Conservation (phyloP, 2,329 filamentous ascomycete genomes). For the Colletotrichum trifolii region DNA sequence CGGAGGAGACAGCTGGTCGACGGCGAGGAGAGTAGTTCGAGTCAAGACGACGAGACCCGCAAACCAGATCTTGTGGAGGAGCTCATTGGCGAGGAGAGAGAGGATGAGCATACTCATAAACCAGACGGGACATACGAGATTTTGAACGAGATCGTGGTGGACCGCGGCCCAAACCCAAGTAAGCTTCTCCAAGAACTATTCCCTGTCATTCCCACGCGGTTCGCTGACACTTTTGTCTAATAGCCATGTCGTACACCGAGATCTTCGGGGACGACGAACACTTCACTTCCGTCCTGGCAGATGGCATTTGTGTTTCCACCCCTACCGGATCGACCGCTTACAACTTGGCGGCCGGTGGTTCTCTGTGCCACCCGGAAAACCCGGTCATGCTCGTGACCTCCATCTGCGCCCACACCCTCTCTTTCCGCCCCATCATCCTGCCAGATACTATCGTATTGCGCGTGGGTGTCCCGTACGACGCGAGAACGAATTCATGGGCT, state of each 20-base stretch:
- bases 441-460: slow-evolving; percentile 96
- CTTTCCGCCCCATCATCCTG: slow-evolving; percentile 95
- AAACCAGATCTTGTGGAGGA: slow-evolving; percentile 85
- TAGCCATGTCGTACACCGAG: slow-evolving; percentile 91
- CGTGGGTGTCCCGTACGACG: slow-evolving; percentile 93
- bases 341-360: slow-evolving; percentile 95
- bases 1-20: slow-evolving; percentile 50
- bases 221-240: slow-evolving; percentile 5
- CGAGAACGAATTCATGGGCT: slow-evolving; percentile 91
- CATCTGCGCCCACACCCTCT: slow-evolving; percentile 94
- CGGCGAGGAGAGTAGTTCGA: slow-evolving; percentile 39
- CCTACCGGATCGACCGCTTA: slow-evolving; percentile 89
- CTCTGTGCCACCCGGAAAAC: slow-evolving; percentile 94
- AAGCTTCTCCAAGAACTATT: slow-evolving; percentile 48
- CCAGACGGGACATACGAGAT: slow-evolving; percentile 90
- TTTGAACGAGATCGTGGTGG: slow-evolving; percentile 95
- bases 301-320: slow-evolving; percentile 93
- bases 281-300: slow-evolving; percentile 92
- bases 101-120: slow-evolving; percentile 85
- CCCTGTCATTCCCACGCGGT: slow-evolving; percentile 8
- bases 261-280: slow-evolving; percentile 96
- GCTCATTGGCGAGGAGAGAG: slow-evolving; percentile 85
- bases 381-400: slow-evolving; percentile 94
- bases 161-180: slow-evolving; percentile 93
- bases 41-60: slow-evolving; percentile 50